These are phyloP conservation scores for Neoascochyta sp. DNA, from an alignment of 2,329 filamentous ascomycete genomes.

Conservation along the genomic window DNA sequence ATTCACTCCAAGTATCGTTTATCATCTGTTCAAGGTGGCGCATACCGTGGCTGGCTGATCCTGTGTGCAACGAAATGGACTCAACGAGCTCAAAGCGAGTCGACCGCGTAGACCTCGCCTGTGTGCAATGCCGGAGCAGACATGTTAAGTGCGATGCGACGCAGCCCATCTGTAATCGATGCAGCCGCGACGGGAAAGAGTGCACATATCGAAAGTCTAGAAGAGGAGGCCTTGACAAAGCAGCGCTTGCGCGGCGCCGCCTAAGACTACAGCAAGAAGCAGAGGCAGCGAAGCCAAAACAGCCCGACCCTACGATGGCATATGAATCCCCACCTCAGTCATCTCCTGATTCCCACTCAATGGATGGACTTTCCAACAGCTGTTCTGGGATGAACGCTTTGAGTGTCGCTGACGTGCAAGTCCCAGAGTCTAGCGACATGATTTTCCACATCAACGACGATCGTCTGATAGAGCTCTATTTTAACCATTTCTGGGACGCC, in stretches of 20 bases:
- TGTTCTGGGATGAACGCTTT: too few relatives aligned
- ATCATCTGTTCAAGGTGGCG: too few relatives aligned
- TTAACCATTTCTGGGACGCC: slow-evolving; percentile 49
- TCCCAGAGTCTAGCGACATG: too few relatives aligned
- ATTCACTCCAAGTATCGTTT: too few relatives aligned
- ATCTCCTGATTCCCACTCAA: too few relatives aligned
- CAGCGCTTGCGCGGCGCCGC: slow-evolving; percentile 27
- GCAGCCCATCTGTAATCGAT: slow-evolving; percentile 30
- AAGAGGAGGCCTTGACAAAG: slow-evolving; percentile 35
- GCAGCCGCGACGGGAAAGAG: slow-evolving; percentile 32
- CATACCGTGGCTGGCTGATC: too few relatives aligned
- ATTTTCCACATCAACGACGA: slow-evolving; percentile 26
- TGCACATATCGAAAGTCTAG: slow-evolving; percentile 32
- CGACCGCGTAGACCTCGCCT: slow-evolving; percentile 31
- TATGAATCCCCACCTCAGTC: too few relatives aligned
- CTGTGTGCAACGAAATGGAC: too few relatives aligned
- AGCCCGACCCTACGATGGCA: too few relatives aligned
- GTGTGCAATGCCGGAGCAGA: slow-evolving; percentile 31
- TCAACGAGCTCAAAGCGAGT: slow-evolving; percentile 16
- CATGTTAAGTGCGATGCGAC: slow-evolving; percentile 36
- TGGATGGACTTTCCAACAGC: too few relatives aligned
- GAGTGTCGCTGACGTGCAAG: too few relatives aligned
- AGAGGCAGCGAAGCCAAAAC: slow-evolving; percentile 11
- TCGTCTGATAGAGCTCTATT: slow-evolving; percentile 30
- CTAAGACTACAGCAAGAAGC: slow-evolving; percentile 26